Evolutionary conservation across 139 green algal species (phyloP).

Genomic region (Chlorella sp.): DNA sequence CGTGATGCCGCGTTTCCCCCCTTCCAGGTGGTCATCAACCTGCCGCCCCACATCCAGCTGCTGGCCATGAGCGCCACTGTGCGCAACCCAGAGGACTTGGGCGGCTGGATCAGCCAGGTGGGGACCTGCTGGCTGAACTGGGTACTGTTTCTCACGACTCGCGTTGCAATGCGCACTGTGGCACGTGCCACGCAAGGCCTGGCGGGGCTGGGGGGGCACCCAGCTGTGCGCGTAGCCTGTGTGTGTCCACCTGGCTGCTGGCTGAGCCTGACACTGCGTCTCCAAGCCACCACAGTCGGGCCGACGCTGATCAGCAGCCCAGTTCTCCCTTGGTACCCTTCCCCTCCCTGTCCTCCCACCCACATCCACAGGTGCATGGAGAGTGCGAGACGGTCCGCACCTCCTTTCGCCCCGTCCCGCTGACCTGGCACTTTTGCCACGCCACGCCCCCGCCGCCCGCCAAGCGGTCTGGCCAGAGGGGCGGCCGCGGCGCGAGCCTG

Average conservation of each 20-base stretch:
- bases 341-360: background rate
- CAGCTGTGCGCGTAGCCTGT: too few species aligned
- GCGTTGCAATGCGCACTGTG: too few species aligned
- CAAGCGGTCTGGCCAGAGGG: background rate
- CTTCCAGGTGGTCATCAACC: constrained; percentile 94
- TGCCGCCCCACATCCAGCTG: constrained; percentile 87
- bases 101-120: constrained; percentile 93
- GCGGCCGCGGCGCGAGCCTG: too few species aligned
- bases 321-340: too few species aligned
- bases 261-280: too few species aligned
- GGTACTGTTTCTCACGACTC: too few species aligned
- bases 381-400: constrained; percentile 83
- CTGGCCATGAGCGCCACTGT: constrained; percentile 97
- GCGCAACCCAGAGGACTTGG: constrained; percentile 92
- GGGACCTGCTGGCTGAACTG: background rate
- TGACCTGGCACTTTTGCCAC: constrained; percentile 91
- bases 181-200: too few species aligned
- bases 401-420: constrained; percentile 88
- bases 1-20: constrained; percentile 47
- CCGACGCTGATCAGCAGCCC: too few species aligned
- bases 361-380: constrained; percentile 69
- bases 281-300: too few species aligned
- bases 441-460: constrained; percentile 9
- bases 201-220: too few species aligned
- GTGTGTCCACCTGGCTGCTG: too few species aligned